phyloP scores from a whole-genome alignment of 768 basidiomycete genomes.

The Epithele typhae region DNA sequence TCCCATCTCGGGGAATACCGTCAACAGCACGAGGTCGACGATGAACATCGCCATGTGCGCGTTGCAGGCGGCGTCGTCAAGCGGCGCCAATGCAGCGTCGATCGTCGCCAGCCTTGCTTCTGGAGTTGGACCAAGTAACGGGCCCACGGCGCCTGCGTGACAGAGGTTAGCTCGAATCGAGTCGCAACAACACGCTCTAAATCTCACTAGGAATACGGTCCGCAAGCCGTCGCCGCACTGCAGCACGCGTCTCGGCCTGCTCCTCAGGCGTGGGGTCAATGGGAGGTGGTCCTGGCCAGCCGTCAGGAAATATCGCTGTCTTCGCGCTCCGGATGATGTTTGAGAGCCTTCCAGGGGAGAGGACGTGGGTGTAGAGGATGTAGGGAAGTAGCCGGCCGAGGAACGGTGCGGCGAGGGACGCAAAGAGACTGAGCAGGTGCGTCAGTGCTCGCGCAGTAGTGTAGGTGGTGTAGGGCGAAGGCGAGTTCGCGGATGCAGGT shows the following conservation, averaged over 20 bases:
- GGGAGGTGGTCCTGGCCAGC: slow-evolving; percentile 74
- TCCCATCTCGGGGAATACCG: slow-evolving; percentile 78
- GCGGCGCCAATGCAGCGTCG: slow-evolving; percentile 52
- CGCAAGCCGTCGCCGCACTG: slow-evolving; percentile 35
- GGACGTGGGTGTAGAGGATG: slow-evolving; percentile 51
- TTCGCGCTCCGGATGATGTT: slow-evolving; percentile 53
- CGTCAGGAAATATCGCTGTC: slow-evolving; percentile 79
- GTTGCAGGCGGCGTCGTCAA: slow-evolving; percentile 67
- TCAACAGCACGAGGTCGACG: slow-evolving; percentile 66
- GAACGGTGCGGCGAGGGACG: slow-evolving; percentile 19
- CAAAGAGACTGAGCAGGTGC: slow-evolving; percentile 21
- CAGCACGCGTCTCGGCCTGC: slow-evolving; percentile 50
- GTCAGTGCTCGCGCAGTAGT: slow-evolving; percentile 19
- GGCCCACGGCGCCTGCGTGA: slow-evolving; percentile 41
- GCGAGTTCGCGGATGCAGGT: slow-evolving; percentile 10
- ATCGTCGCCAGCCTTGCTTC: slow-evolving; percentile 37
- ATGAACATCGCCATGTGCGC: slow-evolving; percentile 71
- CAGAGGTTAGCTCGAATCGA: no score
- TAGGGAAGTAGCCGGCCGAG: slow-evolving; percentile 54
- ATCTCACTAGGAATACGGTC: slow-evolving; percentile 39
- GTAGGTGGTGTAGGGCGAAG: slow-evolving; percentile 27
- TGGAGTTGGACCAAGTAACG: slow-evolving; percentile 53
- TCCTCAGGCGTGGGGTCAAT: slow-evolving; percentile 77
- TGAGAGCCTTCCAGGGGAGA: slow-evolving; percentile 50
- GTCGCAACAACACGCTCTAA: no score